These are phyloP conservation scores for Neofusicoccum sp. DNA, from an alignment of 2,329 filamentous ascomycete species.

Conservation along the genomic window DNA sequence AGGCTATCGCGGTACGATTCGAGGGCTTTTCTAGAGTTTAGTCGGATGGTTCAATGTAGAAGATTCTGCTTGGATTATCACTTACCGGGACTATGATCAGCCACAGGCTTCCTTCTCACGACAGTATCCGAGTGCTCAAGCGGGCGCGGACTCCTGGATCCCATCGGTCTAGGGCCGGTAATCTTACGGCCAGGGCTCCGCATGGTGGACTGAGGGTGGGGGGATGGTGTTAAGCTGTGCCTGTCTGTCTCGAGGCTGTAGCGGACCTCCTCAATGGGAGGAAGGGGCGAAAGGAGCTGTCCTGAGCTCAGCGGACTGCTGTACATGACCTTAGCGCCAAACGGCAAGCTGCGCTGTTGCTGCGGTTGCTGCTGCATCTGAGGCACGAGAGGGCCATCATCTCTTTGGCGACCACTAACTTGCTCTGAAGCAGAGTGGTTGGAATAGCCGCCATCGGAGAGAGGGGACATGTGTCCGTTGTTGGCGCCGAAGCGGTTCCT, in stretches of 20 bases:
- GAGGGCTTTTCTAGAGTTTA: slow-evolving; percentile 5
- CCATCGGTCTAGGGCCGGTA: slow-evolving; percentile 51
- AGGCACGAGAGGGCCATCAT: slow-evolving; percentile 60
- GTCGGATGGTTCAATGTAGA: background rate
- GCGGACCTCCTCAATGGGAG: slow-evolving; percentile 52
- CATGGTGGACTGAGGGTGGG: background rate
- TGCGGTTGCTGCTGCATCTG: background rate
- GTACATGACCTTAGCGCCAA: slow-evolving; percentile 35
- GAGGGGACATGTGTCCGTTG: slow-evolving; percentile 36
- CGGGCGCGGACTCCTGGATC: slow-evolving; percentile 27
- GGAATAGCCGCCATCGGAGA: slow-evolving; percentile 39
- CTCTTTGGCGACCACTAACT: slow-evolving; percentile 45
- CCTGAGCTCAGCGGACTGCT: slow-evolving; percentile 36
- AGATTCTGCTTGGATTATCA: slow-evolving; percentile 10
- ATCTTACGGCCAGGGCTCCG: slow-evolving; percentile 27
- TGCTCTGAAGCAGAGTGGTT: slow-evolving; percentile 40
- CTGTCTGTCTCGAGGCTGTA: slow-evolving; percentile 50
- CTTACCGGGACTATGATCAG: slow-evolving; percentile 26
- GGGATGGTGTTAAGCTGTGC: slow-evolving; percentile 1
- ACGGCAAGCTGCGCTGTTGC: slow-evolving; percentile 5
- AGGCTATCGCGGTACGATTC: slow-evolving; percentile 32
- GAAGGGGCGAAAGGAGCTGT: slow-evolving; percentile 41
- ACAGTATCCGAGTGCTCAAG: slow-evolving; percentile 61
- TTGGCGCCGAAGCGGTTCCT: slow-evolving; percentile 38
- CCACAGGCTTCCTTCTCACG: slow-evolving; percentile 38